phyloP scores from a whole-genome alignment of 176 grass and related monocot genomes.

The Avena sativa region DNA sequence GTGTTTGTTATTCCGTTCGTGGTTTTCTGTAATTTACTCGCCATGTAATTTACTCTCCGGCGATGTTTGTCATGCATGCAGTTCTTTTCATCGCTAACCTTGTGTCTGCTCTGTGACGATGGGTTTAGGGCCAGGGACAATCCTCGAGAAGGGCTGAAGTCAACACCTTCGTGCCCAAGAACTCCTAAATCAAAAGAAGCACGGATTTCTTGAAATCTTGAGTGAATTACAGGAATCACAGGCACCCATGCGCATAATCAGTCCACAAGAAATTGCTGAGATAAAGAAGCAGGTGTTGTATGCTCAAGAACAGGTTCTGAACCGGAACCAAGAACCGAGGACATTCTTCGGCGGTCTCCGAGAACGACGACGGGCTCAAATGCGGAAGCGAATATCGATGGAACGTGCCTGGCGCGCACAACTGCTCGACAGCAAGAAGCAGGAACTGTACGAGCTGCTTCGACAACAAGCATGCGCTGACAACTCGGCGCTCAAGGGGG shows the following conservation, averaged over 20 bases:
- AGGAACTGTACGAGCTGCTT: neutral
- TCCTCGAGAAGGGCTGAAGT: neutral
- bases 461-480: neutral
- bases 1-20: too few species aligned
- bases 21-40: too few species aligned
- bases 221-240: too few species aligned
- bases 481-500: too few species aligned
- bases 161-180: too few species aligned
- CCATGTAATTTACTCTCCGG: too few species aligned
- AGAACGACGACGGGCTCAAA: neutral
- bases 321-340: neutral
- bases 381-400: neutral
- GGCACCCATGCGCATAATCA: too few species aligned
- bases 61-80: neutral
- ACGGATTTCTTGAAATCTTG: too few species aligned
- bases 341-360: neutral
- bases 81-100: neutral
- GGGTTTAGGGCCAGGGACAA: neutral
- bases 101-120: neutral
- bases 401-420: neutral
- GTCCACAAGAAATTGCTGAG: too few species aligned
- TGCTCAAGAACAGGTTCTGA: too few species aligned
- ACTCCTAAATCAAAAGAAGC: too few species aligned
- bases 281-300: too few species aligned
- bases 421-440: neutral